Evolutionary conservation across 805 yeast species (phyloP).

Genomic region (Candida sakaeoensis): DNA sequence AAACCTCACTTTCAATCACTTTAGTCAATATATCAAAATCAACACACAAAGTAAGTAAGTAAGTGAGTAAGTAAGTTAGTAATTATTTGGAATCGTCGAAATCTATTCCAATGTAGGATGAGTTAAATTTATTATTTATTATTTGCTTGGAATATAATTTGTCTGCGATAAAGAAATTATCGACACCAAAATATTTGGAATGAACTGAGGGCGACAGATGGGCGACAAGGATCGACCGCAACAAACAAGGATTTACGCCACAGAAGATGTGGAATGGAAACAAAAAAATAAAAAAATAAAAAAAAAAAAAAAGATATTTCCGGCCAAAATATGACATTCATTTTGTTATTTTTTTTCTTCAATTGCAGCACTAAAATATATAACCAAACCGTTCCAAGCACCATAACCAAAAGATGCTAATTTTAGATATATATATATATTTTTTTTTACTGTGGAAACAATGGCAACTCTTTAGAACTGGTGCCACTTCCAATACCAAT

Average conservation of each 20-base stretch:
- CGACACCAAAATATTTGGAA: no score
- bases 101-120: neutral
- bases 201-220: no score
- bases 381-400: no score
- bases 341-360: no score
- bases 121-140: neutral
- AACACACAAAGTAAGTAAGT: constrained; percentile 1
- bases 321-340: neutral
- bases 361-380: no score
- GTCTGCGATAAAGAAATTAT: constrained; percentile 1
- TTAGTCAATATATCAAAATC: no score
- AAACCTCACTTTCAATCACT: no score
- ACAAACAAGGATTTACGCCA: no score
- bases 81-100: no score
- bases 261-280: neutral
- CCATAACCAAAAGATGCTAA: neutral
- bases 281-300: neutral
- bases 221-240: no score
- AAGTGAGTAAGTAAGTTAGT: no score
- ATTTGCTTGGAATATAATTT: constrained; percentile 1
- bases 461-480: constrained; percentile 17
- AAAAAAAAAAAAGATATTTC: no score
- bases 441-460: constrained; percentile 24
- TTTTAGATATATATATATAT: neutral
- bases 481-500: constrained; percentile 9